A percentile compares a stretch with the other conserved stretches of the same genome.
These are phyloP conservation scores for Coprinopsis sp. DNA, from an alignment of 768 basidiomycete genomes.

Conservation along the genomic window DNA sequence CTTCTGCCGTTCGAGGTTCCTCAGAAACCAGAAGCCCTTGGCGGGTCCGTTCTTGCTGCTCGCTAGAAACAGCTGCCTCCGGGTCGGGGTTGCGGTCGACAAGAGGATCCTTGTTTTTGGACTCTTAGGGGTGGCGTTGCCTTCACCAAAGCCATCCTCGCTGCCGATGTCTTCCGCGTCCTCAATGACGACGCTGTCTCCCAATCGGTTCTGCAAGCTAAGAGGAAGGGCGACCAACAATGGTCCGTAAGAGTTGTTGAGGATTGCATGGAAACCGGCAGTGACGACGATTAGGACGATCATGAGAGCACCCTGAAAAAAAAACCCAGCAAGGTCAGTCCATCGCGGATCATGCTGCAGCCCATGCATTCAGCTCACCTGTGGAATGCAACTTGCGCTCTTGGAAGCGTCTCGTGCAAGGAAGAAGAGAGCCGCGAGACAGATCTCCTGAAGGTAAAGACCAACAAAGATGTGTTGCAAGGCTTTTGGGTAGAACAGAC, in stretches of 20 bases:
- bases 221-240: slow-evolving; percentile 71
- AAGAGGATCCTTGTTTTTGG: no score
- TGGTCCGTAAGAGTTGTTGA: slow-evolving; percentile 78
- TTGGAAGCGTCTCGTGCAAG: slow-evolving; percentile 55
- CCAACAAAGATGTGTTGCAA: slow-evolving; percentile 93
- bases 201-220: slow-evolving; percentile 55
- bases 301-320: slow-evolving; percentile 81
- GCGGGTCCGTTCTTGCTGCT: not conserved
- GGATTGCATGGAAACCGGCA: slow-evolving; percentile 63
- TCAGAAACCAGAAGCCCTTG: not conserved
- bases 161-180: slow-evolving; percentile 9
- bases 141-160: not conserved
- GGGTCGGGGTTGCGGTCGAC: not conserved
- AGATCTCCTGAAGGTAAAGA: slow-evolving; percentile 86
- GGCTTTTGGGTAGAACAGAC: slow-evolving; percentile 92
- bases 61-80: not conserved
- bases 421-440: slow-evolving; percentile 88
- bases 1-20: not conserved
- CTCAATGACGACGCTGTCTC: slow-evolving; percentile 6
- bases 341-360: no score
- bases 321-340: no score
- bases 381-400: slow-evolving; percentile 56
- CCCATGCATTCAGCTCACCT: no score
- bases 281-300: slow-evolving; percentile 81
- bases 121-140: not conserved